Conservation (phyloP, 371 early-diverging fungal species). For the Chytridium lagenaria region DNA sequence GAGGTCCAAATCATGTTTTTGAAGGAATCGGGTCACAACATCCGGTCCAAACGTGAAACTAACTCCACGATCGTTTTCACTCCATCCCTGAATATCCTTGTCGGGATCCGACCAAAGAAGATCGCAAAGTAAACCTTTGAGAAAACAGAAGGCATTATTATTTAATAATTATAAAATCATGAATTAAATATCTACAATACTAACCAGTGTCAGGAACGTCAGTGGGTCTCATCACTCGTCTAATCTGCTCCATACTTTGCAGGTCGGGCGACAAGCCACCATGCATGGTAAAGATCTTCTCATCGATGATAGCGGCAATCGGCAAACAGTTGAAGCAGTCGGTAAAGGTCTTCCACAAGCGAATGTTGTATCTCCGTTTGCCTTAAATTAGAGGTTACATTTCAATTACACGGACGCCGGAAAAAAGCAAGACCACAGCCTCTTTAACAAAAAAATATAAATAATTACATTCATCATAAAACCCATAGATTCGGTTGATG, state of each 20-base stretch:
- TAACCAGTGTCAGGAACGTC: constrained; percentile 93
- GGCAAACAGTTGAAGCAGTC: constrained; percentile 94
- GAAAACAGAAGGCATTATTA: not conserved
- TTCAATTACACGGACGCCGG: too few relatives aligned
- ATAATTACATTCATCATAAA: constrained; percentile 96
- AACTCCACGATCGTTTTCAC: constrained; percentile 92
- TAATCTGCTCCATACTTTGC: constrained; percentile 86
- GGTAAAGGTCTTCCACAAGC: constrained; percentile 92
- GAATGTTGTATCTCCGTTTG: constrained; percentile 90
- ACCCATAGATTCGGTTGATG: constrained; percentile 97
- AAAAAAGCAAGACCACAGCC: constrained; percentile 20
- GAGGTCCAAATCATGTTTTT: constrained; percentile 89
- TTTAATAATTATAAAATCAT: too few relatives aligned
- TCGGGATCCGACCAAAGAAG: constrained; percentile 98
- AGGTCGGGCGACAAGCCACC: constrained; percentile 95
- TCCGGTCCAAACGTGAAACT: constrained; percentile 88
- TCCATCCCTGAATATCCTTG: constrained; percentile 83
- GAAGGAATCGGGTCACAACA: constrained; percentile 86
- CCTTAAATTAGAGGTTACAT: too few relatives aligned
- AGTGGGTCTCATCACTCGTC: constrained; percentile 90
- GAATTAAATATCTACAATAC: not conserved
- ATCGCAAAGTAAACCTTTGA: constrained; percentile 86
- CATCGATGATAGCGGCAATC: constrained; percentile 91
- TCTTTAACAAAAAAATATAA: constrained; percentile 7
- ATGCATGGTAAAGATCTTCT: constrained; percentile 96